phyloP scores from a whole-genome alignment of 257 asterid genomes.

The Solanum lycopersicoides region DNA sequence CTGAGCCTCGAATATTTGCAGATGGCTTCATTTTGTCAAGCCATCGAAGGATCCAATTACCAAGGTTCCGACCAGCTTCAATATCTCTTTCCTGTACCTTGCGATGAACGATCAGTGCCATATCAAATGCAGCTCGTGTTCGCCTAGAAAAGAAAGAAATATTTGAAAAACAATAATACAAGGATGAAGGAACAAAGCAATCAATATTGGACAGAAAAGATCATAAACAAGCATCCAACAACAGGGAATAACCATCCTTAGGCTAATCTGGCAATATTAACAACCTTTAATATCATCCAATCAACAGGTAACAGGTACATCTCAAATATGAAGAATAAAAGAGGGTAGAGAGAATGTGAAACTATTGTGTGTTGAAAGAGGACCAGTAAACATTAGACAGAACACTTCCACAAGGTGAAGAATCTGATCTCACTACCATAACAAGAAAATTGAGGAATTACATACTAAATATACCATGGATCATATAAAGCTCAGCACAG shows the following conservation, averaged over 20 bases:
- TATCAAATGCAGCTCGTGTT: slow-evolving; percentile 58
- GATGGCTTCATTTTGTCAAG: slow-evolving; percentile 80
- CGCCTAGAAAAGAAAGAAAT: slow-evolving; percentile 40
- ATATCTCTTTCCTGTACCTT: slow-evolving; percentile 76
- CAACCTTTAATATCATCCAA: not conserved
- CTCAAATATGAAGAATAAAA: not conserved
- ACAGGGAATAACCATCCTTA: not conserved
- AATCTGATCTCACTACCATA: not conserved
- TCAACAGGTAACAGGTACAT: not conserved
- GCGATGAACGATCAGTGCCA: slow-evolving; percentile 63
- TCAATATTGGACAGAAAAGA: not conserved
- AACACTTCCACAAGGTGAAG: not conserved
- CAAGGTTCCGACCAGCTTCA: slow-evolving; percentile 81
- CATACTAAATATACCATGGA: not conserved
- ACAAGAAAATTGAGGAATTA: not conserved
- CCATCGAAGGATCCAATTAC: slow-evolving; percentile 75
- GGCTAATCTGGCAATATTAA: not conserved
- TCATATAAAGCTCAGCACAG: not conserved
- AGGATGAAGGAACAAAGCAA: not conserved
- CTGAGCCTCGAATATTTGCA: slow-evolving; percentile 61
- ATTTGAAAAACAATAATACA: not conserved
- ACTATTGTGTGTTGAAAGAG: not conserved
- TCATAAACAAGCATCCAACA: not conserved
- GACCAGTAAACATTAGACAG: not conserved
- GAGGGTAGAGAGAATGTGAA: not conserved